Evolutionary conservation across 371 early-diverging fungal genomes (phyloP), one percentile per base, ranked within the genome.

Genomic region (Smittium culicis): DNA sequence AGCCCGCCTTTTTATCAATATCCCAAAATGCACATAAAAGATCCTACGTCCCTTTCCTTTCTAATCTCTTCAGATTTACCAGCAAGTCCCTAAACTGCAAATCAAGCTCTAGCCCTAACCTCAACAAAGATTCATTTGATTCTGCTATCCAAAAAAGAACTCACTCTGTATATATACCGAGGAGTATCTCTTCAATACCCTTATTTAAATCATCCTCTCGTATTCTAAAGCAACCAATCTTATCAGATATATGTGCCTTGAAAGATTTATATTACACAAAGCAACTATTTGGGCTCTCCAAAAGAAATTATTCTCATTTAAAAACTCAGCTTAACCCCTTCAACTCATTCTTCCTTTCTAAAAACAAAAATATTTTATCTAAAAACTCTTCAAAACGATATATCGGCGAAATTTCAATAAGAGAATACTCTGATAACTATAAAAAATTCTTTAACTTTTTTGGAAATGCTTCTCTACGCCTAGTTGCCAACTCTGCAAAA

Each of bases 381-480:
- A 63, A n/a, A 32, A 2, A 17, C n/a, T n/a, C 17, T 33, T 11
- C 14, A 27, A 63, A 33, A 33, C 31, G 63, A 33, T 63, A 11
- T 11, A 24, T 63, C 2, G 63, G 29, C 1, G n/a, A 31, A 33
- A 31, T 63, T 11, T n/a, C 31, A 33, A 27, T 63, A 31, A 17
- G 35, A 5, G 35, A 35, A 35, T 63, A 32, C 35, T n/a, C 63
- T 14, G 31, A 31, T n/a, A 63, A 31, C 5, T 31, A 35, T n/a
- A 33, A 35, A 2, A 33, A 63, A 11, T 30, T 63, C 8, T 31
- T 63, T 33, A 63, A 33, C 24, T 30, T 63, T 11, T n/a, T 63
- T 34, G 63, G 63, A 25, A 63, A 63, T 63, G 63, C 63, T n/a
- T 31, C 35, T n/a, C 20, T 30, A 33, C 5, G 11, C n/a, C 11